Evolutionary conservation across 1,139 yeast genomes (phyloP).

Genomic region (Entelexis sorbosivorans): DNA sequence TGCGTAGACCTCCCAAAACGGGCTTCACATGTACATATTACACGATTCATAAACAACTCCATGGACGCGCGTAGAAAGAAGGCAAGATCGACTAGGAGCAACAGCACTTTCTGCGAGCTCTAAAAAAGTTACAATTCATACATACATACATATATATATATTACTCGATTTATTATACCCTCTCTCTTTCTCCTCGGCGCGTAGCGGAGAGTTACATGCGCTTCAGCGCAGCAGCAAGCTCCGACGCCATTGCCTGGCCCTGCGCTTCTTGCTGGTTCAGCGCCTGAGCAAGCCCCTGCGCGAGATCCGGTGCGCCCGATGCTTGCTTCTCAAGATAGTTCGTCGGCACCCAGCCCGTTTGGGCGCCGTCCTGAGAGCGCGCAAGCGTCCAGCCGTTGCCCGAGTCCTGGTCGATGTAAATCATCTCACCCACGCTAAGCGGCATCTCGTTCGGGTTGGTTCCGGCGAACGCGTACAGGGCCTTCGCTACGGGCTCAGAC

Average conservation of each 20-base stretch:
- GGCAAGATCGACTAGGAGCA: no score
- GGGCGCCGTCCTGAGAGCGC: slow-evolving; percentile 57
- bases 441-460: slow-evolving; percentile 75
- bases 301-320: slow-evolving; percentile 30
- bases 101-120: no score
- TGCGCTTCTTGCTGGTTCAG: slow-evolving; percentile 50
- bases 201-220: slow-evolving; percentile 38
- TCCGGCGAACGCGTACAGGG: slow-evolving; percentile 82
- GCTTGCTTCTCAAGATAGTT: slow-evolving; percentile 59
- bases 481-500: slow-evolving; percentile 67
- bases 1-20: no score
- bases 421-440: slow-evolving; percentile 59
- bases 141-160: no score
- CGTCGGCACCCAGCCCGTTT: slow-evolving; percentile 96
- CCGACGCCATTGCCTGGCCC: slow-evolving; percentile 66
- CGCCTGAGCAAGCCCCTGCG: slow-evolving; percentile 66
- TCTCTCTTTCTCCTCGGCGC: neutral
- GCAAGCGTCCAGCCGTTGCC: slow-evolving; percentile 91
- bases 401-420: slow-evolving; percentile 58
- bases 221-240: slow-evolving; percentile 80
- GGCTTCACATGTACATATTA: no score
- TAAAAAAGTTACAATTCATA: no score
- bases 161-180: no score
- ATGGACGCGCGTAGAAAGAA: no score
- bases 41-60: no score